These are phyloP conservation scores for Favolaschia claudopus DNA, from an alignment of 768 basidiomycete genomes.

Conservation along the genomic window DNA sequence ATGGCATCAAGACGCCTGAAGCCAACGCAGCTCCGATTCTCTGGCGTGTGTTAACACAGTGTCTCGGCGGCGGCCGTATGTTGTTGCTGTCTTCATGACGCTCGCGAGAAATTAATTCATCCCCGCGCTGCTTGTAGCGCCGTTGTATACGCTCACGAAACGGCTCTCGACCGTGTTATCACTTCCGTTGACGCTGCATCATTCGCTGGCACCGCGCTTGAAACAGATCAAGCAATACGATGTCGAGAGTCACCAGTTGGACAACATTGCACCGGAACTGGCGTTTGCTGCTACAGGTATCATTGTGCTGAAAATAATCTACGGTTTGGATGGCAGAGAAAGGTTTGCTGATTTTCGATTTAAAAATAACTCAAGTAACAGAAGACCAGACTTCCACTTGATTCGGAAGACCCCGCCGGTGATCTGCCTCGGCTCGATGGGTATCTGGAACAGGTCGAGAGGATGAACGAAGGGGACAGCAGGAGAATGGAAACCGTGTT, in stretches of 20 bases:
- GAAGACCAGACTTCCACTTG: slow-evolving; percentile 49
- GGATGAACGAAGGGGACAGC: slow-evolving; percentile 43
- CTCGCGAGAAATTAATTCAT: slow-evolving; percentile 17
- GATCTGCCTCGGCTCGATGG: slow-evolving; percentile 61
- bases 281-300: slow-evolving; percentile 65
- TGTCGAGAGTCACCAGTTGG: slow-evolving; percentile 57
- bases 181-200: slow-evolving; percentile 67
- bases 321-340: slow-evolving; percentile 76
- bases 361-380: slow-evolving; percentile 11
- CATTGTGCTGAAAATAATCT: slow-evolving; percentile 83
- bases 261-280: slow-evolving; percentile 75
- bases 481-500: slow-evolving; percentile 45
- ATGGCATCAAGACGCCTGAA: slow-evolving; percentile 74
- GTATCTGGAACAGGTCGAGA: slow-evolving; percentile 52
- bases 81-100: slow-evolving; percentile 29
- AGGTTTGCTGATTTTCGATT: slow-evolving; percentile 50
- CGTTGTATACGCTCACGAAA: slow-evolving; percentile 71
- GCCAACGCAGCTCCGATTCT: slow-evolving; percentile 77
- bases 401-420: slow-evolving; percentile 63
- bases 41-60: slow-evolving; percentile 71
- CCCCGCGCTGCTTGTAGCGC: slow-evolving; percentile 50
- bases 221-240: slow-evolving; percentile 44
- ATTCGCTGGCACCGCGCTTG: slow-evolving; percentile 55
- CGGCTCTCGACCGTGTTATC: slow-evolving; percentile 61
- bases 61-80: slow-evolving; percentile 80